Conservation (phyloP, 805 yeast genomes). For the Gaillardinia entomophila region DNA sequence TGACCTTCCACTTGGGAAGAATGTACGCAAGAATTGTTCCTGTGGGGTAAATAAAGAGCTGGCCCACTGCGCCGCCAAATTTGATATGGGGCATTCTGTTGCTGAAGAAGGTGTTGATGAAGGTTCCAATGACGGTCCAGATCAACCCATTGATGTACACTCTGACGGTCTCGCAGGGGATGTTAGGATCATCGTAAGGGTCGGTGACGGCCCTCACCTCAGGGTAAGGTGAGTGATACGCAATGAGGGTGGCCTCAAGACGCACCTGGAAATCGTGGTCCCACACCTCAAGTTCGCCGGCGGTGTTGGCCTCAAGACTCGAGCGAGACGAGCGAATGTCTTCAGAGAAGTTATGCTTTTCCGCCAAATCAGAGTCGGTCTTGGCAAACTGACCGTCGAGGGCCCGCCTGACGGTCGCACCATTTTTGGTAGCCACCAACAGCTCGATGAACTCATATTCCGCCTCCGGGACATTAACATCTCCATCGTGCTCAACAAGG, state of each 20-base stretch:
- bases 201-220: slow-evolving; percentile 27
- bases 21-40: slow-evolving; percentile 29
- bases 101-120: slow-evolving; percentile 51
- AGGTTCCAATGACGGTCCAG: slow-evolving; percentile 49
- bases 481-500: slow-evolving; percentile 10
- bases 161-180: slow-evolving; percentile 33
- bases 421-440: slow-evolving; percentile 6
- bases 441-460: slow-evolving; percentile 5
- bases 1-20: slow-evolving; percentile 28
- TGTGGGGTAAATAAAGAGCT: slow-evolving; percentile 41
- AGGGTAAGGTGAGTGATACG: slow-evolving; percentile 25
- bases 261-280: slow-evolving; percentile 9
- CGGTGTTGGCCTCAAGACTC: background rate
- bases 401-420: background rate
- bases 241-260: slow-evolving; percentile 9
- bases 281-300: background rate
- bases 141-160: slow-evolving; percentile 49
- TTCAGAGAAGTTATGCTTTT: background rate
- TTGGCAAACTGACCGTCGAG: background rate
- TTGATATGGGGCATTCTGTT: slow-evolving; percentile 49
- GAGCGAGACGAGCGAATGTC: background rate
- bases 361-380: too few species aligned
- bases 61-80: slow-evolving; percentile 39
- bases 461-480: slow-evolving; percentile 10
- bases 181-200: slow-evolving; percentile 16